Evolutionary conservation across 805 yeast species (phyloP), one percentile per base, ranked within the genome.

Genomic region (Starmerella riodocensis): DNA sequence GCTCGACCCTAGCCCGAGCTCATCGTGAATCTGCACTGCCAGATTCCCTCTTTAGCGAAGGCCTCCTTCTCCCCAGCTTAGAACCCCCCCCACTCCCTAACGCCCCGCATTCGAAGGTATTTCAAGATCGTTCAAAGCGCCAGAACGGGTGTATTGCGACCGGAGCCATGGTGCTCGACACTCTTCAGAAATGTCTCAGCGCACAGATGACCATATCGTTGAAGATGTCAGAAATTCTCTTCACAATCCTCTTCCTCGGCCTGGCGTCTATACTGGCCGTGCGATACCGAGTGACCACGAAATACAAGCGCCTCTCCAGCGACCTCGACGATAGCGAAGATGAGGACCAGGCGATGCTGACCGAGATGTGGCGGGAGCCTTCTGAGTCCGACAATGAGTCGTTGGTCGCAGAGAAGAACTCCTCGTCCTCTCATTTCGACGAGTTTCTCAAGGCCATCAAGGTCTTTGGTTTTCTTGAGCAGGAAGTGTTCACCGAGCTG

Each of bases 381-480:
- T 20, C 34, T 24, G 40, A 36, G 20, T 27, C 33, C 12, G 63
- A 66, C 48, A 32, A 53, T 36, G 49, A 45, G 17, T 46, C 42
- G 13, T 58, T 57, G 18, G 63, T 61, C 31, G n/a, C 4, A 6
- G 52, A 59, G 21, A 64, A 71, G 33, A 57, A 69, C 6, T 63
- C 69, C 5, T 60, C 71, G 32, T 61, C 78, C 1, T 76, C 81
- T 34, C 86, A 84, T 53, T 62, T 88, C 37, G 95, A 88, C 56
- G 93, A 86, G 41, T 88, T 88, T 52, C 61, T 88, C 33, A 72
- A 82, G 36, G 97, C 95, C 3, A 82, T 91, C 47, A 85, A 84
- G 59, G 79, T 91, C 6, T 91, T 88, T 63, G 97, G 97, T 2
- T 88, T 88, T 57, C 65, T 88, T 35, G 97, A 88, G 49, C 70